These are phyloP conservation scores for Westerdykella sp. DNA, from an alignment of 2,329 filamentous ascomycete genomes.

Conservation along the genomic window DNA sequence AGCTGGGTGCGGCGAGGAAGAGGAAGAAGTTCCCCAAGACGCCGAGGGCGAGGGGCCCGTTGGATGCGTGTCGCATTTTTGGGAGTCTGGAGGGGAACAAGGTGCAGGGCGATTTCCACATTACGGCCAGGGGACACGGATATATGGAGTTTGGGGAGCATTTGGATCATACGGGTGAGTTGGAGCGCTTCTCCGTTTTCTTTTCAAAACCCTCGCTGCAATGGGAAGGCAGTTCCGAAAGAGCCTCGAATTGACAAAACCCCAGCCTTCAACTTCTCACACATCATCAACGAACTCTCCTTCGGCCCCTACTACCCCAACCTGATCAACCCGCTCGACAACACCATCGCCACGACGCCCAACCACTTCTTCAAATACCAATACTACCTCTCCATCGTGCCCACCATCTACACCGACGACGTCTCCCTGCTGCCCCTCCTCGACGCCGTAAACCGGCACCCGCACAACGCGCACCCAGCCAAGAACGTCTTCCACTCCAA, in stretches of 20 bases:
- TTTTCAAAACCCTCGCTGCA: background rate
- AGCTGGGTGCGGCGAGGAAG: slow-evolving; percentile 65
- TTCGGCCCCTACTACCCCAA: slow-evolving; percentile 96
- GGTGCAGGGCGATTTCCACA: slow-evolving; percentile 96
- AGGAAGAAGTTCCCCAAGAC: slow-evolving; percentile 67
- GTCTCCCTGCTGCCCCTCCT: slow-evolving; percentile 44
- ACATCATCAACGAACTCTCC: slow-evolving; percentile 91
- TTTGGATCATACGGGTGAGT: slow-evolving; percentile 72
- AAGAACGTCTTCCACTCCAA: slow-evolving; percentile 30
- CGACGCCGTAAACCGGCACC: slow-evolving; percentile 31
- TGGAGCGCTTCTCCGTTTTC: background rate
- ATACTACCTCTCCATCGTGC: slow-evolving; percentile 93
- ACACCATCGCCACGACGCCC: slow-evolving; percentile 69
- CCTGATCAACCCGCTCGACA: slow-evolving; percentile 88
- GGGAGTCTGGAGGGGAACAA: slow-evolving; percentile 90
- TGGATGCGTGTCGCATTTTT: slow-evolving; percentile 81
- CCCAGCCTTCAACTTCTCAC: slow-evolving; percentile 91
- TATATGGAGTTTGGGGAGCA: slow-evolving; percentile 76
- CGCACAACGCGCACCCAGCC: slow-evolving; percentile 24
- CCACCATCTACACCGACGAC: slow-evolving; percentile 72
- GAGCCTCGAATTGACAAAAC: slow-evolving; percentile 6
- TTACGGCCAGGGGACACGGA: slow-evolving; percentile 92
- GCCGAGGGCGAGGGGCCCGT: slow-evolving; percentile 53
- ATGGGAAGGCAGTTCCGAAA: background rate
- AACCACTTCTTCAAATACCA: slow-evolving; percentile 91